These are phyloP conservation scores for Suillus lakei DNA, from an alignment of 768 basidiomycete species.

Conservation along the genomic window DNA sequence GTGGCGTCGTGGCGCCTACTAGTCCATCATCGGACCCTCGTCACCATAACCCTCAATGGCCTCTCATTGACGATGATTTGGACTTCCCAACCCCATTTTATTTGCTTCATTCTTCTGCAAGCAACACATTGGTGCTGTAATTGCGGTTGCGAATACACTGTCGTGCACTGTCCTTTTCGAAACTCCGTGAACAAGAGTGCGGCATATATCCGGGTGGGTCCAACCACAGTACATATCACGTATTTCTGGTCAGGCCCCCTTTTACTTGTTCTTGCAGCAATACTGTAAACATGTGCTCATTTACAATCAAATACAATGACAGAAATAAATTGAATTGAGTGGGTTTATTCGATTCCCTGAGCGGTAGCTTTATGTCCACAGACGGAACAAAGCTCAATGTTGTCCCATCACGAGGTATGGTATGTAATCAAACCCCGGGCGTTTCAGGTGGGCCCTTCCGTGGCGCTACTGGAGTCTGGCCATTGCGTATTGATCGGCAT, in stretches of 20 bases:
- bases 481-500: background rate
- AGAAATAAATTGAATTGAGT: background rate
- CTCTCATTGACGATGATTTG: background rate
- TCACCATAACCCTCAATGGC: background rate
- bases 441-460: background rate
- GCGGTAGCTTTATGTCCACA: background rate
- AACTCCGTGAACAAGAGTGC: background rate
- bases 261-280: background rate
- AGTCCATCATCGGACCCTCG: background rate
- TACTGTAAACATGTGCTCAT: background rate
- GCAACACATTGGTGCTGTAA: no score
- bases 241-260: background rate
- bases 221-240: background rate
- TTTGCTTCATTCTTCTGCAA: background rate
- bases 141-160: conserved; percentile 1
- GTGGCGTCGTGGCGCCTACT: background rate
- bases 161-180: background rate
- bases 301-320: background rate
- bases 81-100: background rate
- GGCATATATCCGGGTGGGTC: background rate
- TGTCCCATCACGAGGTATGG: background rate
- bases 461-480: background rate
- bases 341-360: background rate
- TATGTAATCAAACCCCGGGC: background rate
- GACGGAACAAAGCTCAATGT: background rate